Evolutionary conservation across 495 filamentous ascomycete genomes (phyloP).

Genomic region (Delitschia confertaspora): DNA sequence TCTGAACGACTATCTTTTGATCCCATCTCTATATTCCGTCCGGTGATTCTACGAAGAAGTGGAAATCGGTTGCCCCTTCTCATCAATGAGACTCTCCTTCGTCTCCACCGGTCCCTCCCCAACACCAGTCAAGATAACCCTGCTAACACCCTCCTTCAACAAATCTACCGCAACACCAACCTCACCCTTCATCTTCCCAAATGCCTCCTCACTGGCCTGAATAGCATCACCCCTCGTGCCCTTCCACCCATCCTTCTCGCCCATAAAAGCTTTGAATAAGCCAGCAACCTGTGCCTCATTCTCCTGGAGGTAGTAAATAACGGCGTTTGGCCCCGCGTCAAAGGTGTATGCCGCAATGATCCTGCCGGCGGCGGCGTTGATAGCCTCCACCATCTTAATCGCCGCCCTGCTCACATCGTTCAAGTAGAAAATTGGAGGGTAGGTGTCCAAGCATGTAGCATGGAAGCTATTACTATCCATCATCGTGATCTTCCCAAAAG

Average conservation of each 20-base stretch:
- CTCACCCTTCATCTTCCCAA: slow-evolving; percentile 38
- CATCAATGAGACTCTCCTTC: slow-evolving; percentile 66
- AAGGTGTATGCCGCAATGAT: slow-evolving; percentile 89
- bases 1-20: too few species aligned
- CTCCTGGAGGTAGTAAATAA: slow-evolving; percentile 85
- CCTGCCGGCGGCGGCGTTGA: slow-evolving; percentile 63
- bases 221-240: slow-evolving; percentile 41
- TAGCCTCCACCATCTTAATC: slow-evolving; percentile 75
- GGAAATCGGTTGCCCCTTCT: slow-evolving; percentile 45
- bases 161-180: slow-evolving; percentile 42
- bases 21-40: neutral
- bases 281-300: slow-evolving; percentile 62
- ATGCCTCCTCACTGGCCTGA: slow-evolving; percentile 42
- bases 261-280: slow-evolving; percentile 51
- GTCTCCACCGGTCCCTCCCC: slow-evolving; percentile 80
- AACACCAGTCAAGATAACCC: slow-evolving; percentile 84
- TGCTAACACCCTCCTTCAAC: slow-evolving; percentile 68
- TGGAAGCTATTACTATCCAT: slow-evolving; percentile 95
- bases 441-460: slow-evolving; percentile 85
- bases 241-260: slow-evolving; percentile 40
- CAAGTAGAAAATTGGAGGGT: slow-evolving; percentile 95
- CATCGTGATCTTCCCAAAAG: slow-evolving; percentile 89
- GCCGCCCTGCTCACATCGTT: slow-evolving; percentile 84
- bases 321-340: slow-evolving; percentile 93
- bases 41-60: neutral